A percentile compares a stretch with the other conserved stretches of the same genome.
These are phyloP conservation scores for Thinopyrum elongatum DNA, from an alignment of 176 grass and related monocot genomes.

Conservation along the genomic window DNA sequence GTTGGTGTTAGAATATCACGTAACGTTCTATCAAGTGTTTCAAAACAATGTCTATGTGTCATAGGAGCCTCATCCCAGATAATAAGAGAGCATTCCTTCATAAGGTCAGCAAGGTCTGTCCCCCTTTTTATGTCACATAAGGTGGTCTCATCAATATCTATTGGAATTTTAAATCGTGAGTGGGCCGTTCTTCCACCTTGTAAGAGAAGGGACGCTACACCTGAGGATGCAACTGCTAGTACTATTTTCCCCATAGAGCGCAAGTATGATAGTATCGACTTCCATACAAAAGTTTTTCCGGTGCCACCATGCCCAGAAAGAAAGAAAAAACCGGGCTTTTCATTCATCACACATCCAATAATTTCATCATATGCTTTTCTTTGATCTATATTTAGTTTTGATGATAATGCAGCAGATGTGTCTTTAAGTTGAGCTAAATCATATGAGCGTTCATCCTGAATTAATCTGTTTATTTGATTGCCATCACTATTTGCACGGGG, in stretches of 20 bases:
- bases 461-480: no score
- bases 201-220: background rate
- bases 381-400: background rate
- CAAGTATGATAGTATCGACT: background rate
- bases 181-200: background rate
- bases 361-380: background rate
- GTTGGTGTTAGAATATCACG: background rate
- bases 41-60: slow-evolving; percentile 18
- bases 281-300: background rate
- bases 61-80: slow-evolving; percentile 22
- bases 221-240: background rate
- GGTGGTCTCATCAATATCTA: background rate
- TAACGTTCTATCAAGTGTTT: background rate
- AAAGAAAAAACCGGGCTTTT: background rate
- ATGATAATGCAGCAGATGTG: no score
- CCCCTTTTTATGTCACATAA: background rate
- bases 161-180: slow-evolving; percentile 2
- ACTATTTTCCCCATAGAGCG: background rate
- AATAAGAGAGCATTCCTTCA: background rate
- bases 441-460: no score
- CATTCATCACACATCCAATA: background rate
- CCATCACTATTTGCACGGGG: no score
- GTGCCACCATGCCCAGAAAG: background rate
- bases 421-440: no score
- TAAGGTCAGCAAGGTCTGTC: background rate